A percentile compares a stretch with the other conserved stretches of the same genome.
These are phyloP conservation scores for Ogataea allantospora DNA, from an alignment of 805 yeast genomes.

Conservation along the genomic window DNA sequence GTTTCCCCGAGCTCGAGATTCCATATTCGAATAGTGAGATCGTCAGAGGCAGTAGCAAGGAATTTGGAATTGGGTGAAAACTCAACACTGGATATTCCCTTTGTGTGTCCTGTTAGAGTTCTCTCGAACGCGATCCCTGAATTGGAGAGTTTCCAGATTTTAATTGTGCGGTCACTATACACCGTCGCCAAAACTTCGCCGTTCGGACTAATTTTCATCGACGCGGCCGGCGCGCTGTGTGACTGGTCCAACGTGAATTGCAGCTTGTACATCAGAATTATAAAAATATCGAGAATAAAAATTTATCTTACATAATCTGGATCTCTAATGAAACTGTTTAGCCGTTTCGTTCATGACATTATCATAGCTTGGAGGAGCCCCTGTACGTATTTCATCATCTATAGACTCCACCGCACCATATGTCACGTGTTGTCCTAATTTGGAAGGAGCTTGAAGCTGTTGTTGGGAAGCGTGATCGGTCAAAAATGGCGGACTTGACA, in stretches of 20 bases:
- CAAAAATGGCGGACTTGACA: constrained; percentile 15
- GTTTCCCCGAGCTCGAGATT: constrained; percentile 50
- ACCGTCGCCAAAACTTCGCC: constrained; percentile 56
- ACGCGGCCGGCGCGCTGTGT: constrained; percentile 34
- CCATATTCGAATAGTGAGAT: constrained; percentile 76
- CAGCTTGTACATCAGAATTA: constrained; percentile 11
- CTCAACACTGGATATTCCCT: constrained; percentile 70
- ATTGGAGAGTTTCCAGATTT: constrained; percentile 48
- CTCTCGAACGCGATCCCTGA: constrained; percentile 33
- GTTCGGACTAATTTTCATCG: constrained; percentile 61
- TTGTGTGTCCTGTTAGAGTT: constrained; percentile 55
- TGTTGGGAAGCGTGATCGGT: constrained; percentile 4
- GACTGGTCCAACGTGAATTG: constrained; percentile 4
- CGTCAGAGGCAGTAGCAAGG: constrained; percentile 86
- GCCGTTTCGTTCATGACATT: constrained; percentile 35
- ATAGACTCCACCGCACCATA: constrained; percentile 19
- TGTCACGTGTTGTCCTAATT: constrained; percentile 8
- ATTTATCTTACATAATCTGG: constrained; percentile 5
- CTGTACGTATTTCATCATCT: constrained; percentile 15
- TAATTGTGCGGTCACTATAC: constrained; percentile 57
- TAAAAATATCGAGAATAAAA: background rate
- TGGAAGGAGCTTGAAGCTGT: constrained; percentile 11
- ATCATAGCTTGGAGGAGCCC: constrained; percentile 38
- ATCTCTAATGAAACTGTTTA: constrained; percentile 23
- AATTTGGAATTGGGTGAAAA: constrained; percentile 76